These are phyloP conservation scores for Kockiozyma suomiensis DNA, from an alignment of 805 yeast species.

Conservation along the genomic window DNA sequence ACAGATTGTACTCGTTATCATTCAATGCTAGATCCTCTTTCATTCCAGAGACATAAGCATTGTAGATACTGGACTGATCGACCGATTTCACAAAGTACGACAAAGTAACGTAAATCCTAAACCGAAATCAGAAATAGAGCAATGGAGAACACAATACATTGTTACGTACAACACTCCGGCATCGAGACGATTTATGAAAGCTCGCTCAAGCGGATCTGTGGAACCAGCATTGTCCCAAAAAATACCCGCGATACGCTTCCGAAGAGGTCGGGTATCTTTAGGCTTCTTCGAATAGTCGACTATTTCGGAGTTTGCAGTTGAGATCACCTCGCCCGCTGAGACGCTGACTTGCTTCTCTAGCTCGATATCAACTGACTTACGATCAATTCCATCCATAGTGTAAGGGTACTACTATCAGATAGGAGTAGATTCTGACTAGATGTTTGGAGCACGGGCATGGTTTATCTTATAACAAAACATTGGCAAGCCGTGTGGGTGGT, in stretches of 20 bases:
- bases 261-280: background rate
- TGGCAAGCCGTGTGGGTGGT: background rate
- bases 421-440: background rate
- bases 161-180: constrained; percentile 9
- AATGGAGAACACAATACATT: background rate
- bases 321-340: background rate
- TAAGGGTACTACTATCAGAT: background rate
- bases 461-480: no score
- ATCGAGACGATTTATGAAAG: constrained; percentile 7
- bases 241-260: background rate
- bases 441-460: background rate
- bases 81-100: constrained; percentile 71
- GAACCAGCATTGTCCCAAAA: constrained; percentile 10
- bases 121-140: background rate
- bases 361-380: constrained; percentile 2
- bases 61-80: constrained; percentile 59
- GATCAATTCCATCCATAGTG: constrained; percentile 1
- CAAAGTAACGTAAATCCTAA: constrained; percentile 51
- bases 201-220: constrained; percentile 5
- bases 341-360: background rate
- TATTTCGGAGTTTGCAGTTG: background rate
- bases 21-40: constrained; percentile 55
- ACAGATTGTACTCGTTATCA: constrained; percentile 63
- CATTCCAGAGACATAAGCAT: constrained; percentile 71
- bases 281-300: background rate